Base-by-base conservation (phyloP, 768 basidiomycete genomes). In the Pisolithus marmoratus region DNA sequence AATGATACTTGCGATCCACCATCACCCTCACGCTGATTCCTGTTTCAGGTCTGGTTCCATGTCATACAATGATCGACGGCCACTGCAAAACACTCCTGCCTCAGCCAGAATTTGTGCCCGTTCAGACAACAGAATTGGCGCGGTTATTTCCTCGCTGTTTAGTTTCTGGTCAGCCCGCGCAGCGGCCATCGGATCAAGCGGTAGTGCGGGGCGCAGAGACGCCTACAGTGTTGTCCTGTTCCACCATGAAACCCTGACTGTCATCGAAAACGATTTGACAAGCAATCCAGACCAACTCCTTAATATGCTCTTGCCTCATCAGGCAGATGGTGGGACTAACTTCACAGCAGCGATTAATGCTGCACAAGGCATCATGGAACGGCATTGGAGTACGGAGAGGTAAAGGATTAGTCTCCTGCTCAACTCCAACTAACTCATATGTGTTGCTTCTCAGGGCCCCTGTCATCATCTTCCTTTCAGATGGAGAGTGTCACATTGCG, bases 221-320 rank as follows among this genome's bases (percentile, higher is more conserved):
- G 69, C 79, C 1, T 81, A 81, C 54, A 78, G 74, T n/a, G 66
- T 81, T 48, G 56, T 80, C 15, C 54, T 77, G 5, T 81, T 80
- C 54, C 56, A 72, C 42, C n/a, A 59, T 9, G n/a, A 22, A 0
- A 40, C 64, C 1, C 44, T 53, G 15, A 51, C 42, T 9, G 61
- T 57, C 8, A 45, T 77, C 31, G 53, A 56, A 34, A 75, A 81
- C 50, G 77, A 81, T 50, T 72, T 73, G 38, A 55, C 54, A 2
- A 70, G 72, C 48, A 62, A 68, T 7, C 72, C 78, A 0, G 70
- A 74, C 23, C 52, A 73, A 26, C 66, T 81, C 20, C 56, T 81
- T 12, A 55, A 62, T 15, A 36, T 51, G 0, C 54, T 78, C 1
- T 60, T 80, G 9, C 54, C 27, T 6, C 58, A 69, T 37, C 15